phyloP scores from a whole-genome alignment of 305 asterid species.

The Fraxinus baroniana region DNA sequence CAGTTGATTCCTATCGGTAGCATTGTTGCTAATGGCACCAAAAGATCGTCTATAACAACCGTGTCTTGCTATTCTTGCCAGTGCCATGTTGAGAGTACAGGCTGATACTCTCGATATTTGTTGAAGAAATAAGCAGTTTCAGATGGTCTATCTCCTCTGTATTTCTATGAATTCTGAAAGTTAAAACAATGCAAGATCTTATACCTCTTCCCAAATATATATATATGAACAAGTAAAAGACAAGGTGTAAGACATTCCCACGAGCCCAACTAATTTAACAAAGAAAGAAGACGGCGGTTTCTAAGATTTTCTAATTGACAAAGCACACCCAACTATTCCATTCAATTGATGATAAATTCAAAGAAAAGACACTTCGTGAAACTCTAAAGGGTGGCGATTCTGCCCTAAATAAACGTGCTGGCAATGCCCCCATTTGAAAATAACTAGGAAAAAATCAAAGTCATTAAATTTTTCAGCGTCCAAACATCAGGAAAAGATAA shows the following conservation, averaged over 20 bases:
- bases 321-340: background rate
- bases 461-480: background rate
- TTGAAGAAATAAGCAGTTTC: slow-evolving; percentile 13
- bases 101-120: background rate
- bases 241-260: background rate
- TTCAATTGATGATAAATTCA: slow-evolving; percentile 33
- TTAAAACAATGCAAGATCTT: slow-evolving; percentile 9
- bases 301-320: slow-evolving; percentile 10
- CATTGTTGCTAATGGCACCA: slow-evolving; percentile 34
- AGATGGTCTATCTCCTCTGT: background rate
- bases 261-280: slow-evolving; percentile 3
- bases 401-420: background rate
- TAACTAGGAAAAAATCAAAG: background rate
- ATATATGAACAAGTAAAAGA: slow-evolving; percentile 17
- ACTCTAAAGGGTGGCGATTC: slow-evolving; percentile 14
- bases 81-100: slow-evolving; percentile 46
- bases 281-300: slow-evolving; percentile 26
- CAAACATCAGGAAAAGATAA: background rate
- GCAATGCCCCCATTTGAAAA: background rate
- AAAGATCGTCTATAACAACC: slow-evolving; percentile 51
- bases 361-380: slow-evolving; percentile 27
- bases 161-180: slow-evolving; percentile 3
- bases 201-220: slow-evolving; percentile 20
- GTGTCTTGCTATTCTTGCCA: slow-evolving; percentile 67
- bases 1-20: slow-evolving; percentile 23